Base-by-base conservation (phyloP, 2,329 filamentous ascomycete genomes). In the Sporothrix brasiliensis region DNA sequence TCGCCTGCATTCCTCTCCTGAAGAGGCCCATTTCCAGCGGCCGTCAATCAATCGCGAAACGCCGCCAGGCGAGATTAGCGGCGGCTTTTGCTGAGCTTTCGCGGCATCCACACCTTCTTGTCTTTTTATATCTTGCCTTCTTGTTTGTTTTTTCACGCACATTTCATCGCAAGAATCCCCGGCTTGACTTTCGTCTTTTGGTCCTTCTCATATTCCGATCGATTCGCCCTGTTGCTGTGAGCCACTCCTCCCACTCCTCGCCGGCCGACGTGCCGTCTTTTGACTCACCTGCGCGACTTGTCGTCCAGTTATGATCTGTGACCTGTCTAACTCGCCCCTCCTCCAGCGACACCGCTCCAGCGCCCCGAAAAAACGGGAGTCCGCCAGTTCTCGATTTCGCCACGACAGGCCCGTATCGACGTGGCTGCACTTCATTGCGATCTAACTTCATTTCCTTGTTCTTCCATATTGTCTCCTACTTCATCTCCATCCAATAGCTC, bases 311-410 rank as follows among this genome's bases (percentile, higher is more conserved):
- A 47, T 52, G 66, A n/a, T 69, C 47, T 30, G 24, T 21, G 39
- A 21, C 65, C 54, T 68, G 49, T 58, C 66, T 49, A 44, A 53
- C 65, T 14, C 11, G 16, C 49, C 66, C 66, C 66, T 47, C 66
- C 39, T 24, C 52, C 65, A 67, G 66, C 66, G 66, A 68, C 66
- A 68, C 52, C 66, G 66, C 66, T 68, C 52, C 63, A 58, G 52
- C 52, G 52, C 34, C 52, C n/a, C 10, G 19, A 19, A 34, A 21
- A 34, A 49, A n/a, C 41, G n/a, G 6, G 47, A 14, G 47, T 13
- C 54, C 58, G 41, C 19, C 16, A 41, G 30, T 54, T 24, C 13
- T 13, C 47, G 19, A 16, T 52, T 58, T 68, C 24, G 65, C 65
- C 50, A 47, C 65, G 34, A 44, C 50, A 44, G 41, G 56, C 58